Conservation (phyloP, 495 filamentous ascomycete genomes). For the Amniculicola lignicola region DNA sequence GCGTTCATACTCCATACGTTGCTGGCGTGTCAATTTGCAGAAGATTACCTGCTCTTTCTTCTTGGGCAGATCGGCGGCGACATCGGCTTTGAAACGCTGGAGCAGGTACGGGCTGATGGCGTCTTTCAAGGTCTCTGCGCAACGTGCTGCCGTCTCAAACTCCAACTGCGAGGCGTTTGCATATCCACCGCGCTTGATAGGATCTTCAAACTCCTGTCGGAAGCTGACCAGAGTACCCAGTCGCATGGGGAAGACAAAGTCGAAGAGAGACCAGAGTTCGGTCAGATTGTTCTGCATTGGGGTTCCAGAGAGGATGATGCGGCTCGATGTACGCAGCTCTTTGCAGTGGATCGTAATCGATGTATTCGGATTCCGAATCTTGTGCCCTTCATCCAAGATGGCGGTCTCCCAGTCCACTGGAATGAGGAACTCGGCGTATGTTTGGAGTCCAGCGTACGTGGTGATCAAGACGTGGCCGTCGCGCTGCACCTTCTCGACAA, state of each 20-base stretch:
- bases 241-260: constrained; percentile 94
- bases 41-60: constrained; percentile 95
- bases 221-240: constrained; percentile 88
- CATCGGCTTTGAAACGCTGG: constrained; percentile 91
- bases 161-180: constrained; percentile 90
- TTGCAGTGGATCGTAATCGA: constrained; percentile 91
- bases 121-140: constrained; percentile 85
- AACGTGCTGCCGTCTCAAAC: constrained; percentile 85
- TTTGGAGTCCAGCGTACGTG: constrained; percentile 89
- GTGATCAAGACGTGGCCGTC: constrained; percentile 92
- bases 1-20: constrained; percentile 69
- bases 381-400: constrained; percentile 94
- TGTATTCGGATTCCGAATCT: constrained; percentile 93
- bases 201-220: constrained; percentile 83
- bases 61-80: constrained; percentile 85
- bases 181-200: constrained; percentile 87
- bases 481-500: constrained; percentile 77
- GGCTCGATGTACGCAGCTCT: constrained; percentile 79
- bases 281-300: constrained; percentile 96
- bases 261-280: constrained; percentile 96
- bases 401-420: constrained; percentile 87
- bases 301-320: constrained; percentile 90
- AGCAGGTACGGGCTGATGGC: constrained; percentile 88
- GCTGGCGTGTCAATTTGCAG: constrained; percentile 78
- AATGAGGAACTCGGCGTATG: constrained; percentile 74